A percentile compares a stretch with the other conserved stretches of the same genome.
Conservation (phyloP, 1,284 basidiomycete genomes). For the Stygiomarasmius scandens region DNA sequence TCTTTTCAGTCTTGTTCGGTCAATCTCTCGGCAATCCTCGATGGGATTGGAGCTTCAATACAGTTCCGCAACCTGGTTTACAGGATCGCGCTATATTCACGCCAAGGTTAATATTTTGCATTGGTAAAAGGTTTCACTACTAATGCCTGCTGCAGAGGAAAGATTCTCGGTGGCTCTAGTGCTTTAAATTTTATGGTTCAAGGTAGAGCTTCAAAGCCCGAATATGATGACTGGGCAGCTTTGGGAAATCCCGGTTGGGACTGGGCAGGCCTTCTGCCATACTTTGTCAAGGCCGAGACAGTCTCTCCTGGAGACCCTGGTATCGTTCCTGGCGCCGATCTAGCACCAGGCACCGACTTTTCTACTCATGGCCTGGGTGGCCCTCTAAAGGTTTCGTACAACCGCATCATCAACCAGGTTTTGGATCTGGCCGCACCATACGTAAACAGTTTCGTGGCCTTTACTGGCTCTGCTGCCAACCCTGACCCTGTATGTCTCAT, state of each 20-base stretch:
- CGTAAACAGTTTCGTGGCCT: not conserved
- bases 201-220: conserved; percentile 11
- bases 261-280: conserved; percentile 24
- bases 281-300: conserved; percentile 21
- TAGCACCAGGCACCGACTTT: conserved; percentile 4
- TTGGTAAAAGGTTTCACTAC: not conserved
- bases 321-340: conserved; percentile 12
- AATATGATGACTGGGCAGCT: conserved; percentile 23
- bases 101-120: not conserved
- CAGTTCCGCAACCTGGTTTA: conserved; percentile 7
- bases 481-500: not conserved
- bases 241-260: conserved; percentile 23
- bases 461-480: not conserved
- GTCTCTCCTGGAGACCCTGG: conserved; percentile 12
- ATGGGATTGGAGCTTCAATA: conserved; percentile 17
- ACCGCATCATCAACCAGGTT: not conserved
- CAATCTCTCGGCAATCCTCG: conserved; percentile 17
- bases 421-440: not conserved
- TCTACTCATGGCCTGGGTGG: not conserved
- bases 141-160: conserved; percentile 14
- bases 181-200: conserved; percentile 20
- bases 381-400: not conserved
- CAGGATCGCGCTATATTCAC: not conserved
- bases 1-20: conserved; percentile 13
- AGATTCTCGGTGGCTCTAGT: conserved; percentile 22